A percentile compares a stretch with the other conserved stretches of the same genome.
These are phyloP conservation scores for Echeveria elegans DNA, from an alignment of 164 flowering plant genomes.

Conservation along the genomic window DNA sequence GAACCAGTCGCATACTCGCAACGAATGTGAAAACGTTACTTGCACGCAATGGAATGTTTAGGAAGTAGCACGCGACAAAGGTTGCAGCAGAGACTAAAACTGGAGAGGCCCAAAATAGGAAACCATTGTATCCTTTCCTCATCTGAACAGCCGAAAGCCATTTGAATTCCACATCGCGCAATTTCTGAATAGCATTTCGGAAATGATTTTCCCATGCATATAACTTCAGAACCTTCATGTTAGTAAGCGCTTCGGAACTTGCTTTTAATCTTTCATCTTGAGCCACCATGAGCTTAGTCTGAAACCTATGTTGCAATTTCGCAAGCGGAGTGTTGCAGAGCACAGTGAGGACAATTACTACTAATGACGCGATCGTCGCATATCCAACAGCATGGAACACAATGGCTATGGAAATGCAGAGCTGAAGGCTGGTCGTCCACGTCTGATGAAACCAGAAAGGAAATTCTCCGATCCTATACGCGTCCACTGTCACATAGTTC, in stretches of 20 bases:
- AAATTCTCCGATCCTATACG: slow-evolving; percentile 43
- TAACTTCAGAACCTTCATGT: slow-evolving; percentile 40
- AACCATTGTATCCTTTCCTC: slow-evolving; percentile 14
- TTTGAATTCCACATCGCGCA: slow-evolving; percentile 26
- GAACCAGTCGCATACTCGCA: slow-evolving; percentile 29
- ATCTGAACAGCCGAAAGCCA: slow-evolving; percentile 19
- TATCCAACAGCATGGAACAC: slow-evolving; percentile 25
- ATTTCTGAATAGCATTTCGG: slow-evolving; percentile 19
- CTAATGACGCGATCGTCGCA: slow-evolving; percentile 28
- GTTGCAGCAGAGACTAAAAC: slow-evolving; percentile 22
- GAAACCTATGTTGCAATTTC: slow-evolving; percentile 31
- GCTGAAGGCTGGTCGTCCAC: slow-evolving; percentile 36
- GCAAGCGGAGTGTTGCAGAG: slow-evolving; percentile 20
- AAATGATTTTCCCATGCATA: slow-evolving; percentile 46
- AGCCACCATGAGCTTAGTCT: slow-evolving; percentile 20
- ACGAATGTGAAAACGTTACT: slow-evolving; percentile 36
- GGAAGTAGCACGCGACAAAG: slow-evolving; percentile 31
- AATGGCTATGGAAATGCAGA: slow-evolving; percentile 24
- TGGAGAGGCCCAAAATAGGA: slow-evolving; percentile 32
- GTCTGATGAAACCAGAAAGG: slow-evolving; percentile 40
- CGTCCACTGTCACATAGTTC: slow-evolving; percentile 61
- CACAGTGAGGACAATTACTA: slow-evolving; percentile 17
- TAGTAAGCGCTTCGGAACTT: slow-evolving; percentile 28
- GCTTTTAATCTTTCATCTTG: slow-evolving; percentile 25
- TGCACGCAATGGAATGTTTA: slow-evolving; percentile 23